Conservation (phyloP, 331 rosid species). For the Cydonia oblonga region DNA sequence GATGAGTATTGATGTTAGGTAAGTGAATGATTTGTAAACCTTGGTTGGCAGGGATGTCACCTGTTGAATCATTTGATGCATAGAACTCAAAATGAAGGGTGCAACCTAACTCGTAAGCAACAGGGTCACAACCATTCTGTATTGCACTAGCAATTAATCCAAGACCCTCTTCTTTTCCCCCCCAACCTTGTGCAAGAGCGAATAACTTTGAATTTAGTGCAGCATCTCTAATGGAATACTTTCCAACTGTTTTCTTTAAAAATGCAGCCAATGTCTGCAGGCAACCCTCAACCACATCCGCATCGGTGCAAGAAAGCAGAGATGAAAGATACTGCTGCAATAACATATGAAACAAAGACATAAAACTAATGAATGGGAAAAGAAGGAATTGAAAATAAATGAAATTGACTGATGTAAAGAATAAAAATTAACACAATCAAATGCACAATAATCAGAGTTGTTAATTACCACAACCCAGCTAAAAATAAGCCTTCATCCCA, state of each 20-base stretch:
- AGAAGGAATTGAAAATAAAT: not conserved
- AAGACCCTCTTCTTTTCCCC: slow-evolving; percentile 98
- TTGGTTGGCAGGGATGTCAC: slow-evolving; percentile 33
- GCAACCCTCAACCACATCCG: slow-evolving; percentile 92
- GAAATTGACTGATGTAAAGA: not conserved
- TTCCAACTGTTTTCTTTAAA: slow-evolving; percentile 85
- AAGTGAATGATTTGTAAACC: slow-evolving; percentile 82
- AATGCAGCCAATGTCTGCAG: slow-evolving; percentile 83
- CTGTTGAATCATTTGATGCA: slow-evolving; percentile 48
- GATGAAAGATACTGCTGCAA: slow-evolving; percentile 97
- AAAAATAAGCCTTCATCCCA: not conserved
- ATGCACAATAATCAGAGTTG: not conserved
- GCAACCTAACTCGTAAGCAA: slow-evolving; percentile 69
- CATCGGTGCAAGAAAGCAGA: slow-evolving; percentile 88
- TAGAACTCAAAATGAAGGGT: slow-evolving; percentile 95
- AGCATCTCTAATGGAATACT: slow-evolving; percentile 67
- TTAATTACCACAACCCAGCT: not conserved
- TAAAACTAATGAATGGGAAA: slow-evolving; percentile 2
- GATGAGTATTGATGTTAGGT: slow-evolving; percentile 40
- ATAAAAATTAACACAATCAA: not conserved
- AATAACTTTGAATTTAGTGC: slow-evolving; percentile 75
- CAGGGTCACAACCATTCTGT: slow-evolving; percentile 50
- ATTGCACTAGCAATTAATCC: slow-evolving; percentile 78
- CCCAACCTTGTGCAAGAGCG: slow-evolving; percentile 98
- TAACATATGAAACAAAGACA: slow-evolving; percentile 19